Evolutionary conservation across 345 rosid species (phyloP).

Genomic region (Boechera divaricarpa): DNA sequence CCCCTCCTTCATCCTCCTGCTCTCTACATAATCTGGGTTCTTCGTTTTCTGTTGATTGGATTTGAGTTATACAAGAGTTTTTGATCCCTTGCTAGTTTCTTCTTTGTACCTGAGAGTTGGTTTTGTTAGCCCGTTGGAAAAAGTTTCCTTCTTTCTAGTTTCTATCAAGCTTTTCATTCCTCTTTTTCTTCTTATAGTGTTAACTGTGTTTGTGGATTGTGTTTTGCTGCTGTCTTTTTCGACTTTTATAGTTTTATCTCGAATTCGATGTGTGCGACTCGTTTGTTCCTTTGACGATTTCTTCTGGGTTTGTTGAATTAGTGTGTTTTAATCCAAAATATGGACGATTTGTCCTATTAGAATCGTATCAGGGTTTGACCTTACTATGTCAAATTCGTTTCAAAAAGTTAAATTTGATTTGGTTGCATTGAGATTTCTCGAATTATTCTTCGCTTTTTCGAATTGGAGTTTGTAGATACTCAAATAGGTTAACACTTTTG

Average conservation of each 20-base stretch:
- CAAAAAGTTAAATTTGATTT: no score
- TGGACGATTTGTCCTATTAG: no score
- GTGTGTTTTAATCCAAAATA: no score
- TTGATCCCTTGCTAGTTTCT: neutral
- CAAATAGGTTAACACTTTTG: no score
- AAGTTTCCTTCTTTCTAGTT: slow-evolving; percentile 18
- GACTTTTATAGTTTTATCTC: neutral
- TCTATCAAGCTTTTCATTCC: neutral
- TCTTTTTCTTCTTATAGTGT: neutral
- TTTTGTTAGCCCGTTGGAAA: neutral
- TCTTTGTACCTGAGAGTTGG: neutral
- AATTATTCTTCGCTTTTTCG: no score
- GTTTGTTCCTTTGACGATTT: no score
- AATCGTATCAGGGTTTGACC: no score
- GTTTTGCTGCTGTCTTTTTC: slow-evolving; percentile 6
- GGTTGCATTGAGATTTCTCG: no score
- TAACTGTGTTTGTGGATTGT: slow-evolving; percentile 12
- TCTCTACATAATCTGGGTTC: slow-evolving; percentile 1
- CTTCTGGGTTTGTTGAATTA: no score
- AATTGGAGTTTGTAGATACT: no score
- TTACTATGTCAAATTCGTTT: no score
- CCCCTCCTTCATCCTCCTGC: slow-evolving; percentile 57
- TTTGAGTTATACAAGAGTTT: neutral
- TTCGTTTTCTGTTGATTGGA: slow-evolving; percentile 25
- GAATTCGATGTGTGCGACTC: no score